Conservation (phyloP, 177 flowering plant species). For the Vitis hybrid region DNA sequence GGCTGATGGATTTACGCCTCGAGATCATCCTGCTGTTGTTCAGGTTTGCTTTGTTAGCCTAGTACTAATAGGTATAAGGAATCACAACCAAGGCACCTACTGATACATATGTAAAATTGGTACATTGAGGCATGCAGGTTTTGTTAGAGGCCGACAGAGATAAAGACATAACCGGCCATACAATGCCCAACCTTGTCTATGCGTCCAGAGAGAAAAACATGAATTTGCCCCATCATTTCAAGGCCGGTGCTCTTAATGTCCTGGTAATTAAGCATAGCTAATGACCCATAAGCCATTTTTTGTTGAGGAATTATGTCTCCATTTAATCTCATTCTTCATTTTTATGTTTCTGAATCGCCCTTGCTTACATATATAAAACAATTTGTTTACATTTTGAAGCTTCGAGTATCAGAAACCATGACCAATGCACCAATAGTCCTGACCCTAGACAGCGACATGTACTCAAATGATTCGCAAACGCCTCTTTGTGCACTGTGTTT, state of each 20-base stretch:
- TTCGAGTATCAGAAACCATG: constrained; percentile 16
- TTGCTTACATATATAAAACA: too few relatives aligned
- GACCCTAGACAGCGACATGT: constrained; percentile 28
- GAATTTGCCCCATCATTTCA: constrained; percentile 1
- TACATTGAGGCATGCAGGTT: neutral
- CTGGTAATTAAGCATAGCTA: too few relatives aligned
- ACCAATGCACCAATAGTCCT: constrained; percentile 26
- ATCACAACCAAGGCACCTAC: too few relatives aligned
- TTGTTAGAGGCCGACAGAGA: neutral
- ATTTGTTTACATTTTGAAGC: too few relatives aligned
- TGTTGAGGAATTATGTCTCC: too few relatives aligned
- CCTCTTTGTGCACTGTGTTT: constrained; percentile 19
- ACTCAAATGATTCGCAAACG: constrained; percentile 29
- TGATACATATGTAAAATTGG: too few relatives aligned
- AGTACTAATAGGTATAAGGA: too few relatives aligned
- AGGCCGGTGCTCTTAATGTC: constrained; percentile 9
- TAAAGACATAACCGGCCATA: neutral
- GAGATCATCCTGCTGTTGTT: neutral
- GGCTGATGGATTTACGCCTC: neutral
- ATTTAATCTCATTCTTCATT: too few relatives aligned
- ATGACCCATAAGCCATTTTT: too few relatives aligned
- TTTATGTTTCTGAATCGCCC: too few relatives aligned
- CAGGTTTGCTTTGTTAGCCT: neutral
- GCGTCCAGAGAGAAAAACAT: constrained; percentile 1
- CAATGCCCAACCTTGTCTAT: neutral